Conservation (phyloP, 75 land plant species). For the Gnetum montanum region DNA sequence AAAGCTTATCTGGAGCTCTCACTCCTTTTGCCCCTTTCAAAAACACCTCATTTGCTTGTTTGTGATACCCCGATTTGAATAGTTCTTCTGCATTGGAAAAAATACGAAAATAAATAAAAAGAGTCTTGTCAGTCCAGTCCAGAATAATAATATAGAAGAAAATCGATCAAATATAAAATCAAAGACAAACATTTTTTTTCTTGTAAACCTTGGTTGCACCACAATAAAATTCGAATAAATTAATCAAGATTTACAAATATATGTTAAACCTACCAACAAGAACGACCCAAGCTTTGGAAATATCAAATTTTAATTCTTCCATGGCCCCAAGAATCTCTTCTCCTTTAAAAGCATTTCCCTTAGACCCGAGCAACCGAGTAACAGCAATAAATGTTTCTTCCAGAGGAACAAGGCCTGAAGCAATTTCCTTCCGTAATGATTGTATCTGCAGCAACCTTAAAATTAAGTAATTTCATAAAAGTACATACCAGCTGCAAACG, state of each 20-base stretch:
- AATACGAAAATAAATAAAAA: not conserved
- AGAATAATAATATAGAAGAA: not conserved
- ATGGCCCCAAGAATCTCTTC: slow-evolving; percentile 83
- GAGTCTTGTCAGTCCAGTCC: too few species aligned
- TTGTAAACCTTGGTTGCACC: slow-evolving; percentile 1
- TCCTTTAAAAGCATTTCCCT: slow-evolving; percentile 56
- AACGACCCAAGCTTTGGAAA: slow-evolving; percentile 79
- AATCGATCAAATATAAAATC: too few species aligned
- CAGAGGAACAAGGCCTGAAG: slow-evolving; percentile 71
- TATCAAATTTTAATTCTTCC: slow-evolving; percentile 71
- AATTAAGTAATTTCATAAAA: not conserved
- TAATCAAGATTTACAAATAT: too few species aligned
- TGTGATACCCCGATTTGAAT: slow-evolving; percentile 37
- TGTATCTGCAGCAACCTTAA: slow-evolving; percentile 71
- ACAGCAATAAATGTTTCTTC: slow-evolving; percentile 86
- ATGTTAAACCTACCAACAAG: slow-evolving; percentile 77
- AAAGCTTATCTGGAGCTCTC: slow-evolving; percentile 74
- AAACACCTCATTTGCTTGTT: slow-evolving; percentile 79
- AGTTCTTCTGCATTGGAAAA: slow-evolving; percentile 62
- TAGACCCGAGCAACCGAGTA: slow-evolving; percentile 64
- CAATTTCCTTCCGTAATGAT: slow-evolving; percentile 61
- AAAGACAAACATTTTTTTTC: too few species aligned
- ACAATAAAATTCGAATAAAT: too few species aligned
- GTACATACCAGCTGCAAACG: not conserved
- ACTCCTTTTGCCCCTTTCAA: slow-evolving; percentile 84